Conservation (phyloP, 768 basidiomycete species). For the Tulasnella sp. region DNA sequence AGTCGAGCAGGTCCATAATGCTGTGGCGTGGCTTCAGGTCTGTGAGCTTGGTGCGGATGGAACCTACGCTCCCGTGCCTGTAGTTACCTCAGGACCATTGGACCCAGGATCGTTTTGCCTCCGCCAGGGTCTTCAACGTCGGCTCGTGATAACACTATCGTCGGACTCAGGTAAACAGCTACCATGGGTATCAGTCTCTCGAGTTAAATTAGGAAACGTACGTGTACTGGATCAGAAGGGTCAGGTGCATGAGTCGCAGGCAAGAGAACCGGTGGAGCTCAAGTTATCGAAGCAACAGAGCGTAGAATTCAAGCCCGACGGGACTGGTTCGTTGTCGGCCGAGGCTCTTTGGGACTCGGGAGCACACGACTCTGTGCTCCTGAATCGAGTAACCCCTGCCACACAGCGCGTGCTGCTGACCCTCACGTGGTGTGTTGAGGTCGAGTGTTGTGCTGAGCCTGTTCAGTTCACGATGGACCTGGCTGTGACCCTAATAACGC, state of each 20-base stretch:
- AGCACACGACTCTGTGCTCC: conserved; percentile 69
- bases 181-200: conserved; percentile 73
- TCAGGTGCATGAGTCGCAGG: conserved; percentile 64
- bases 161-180: conserved; percentile 86
- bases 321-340: conserved; percentile 58
- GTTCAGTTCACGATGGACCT: conserved; percentile 85
- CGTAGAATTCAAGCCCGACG: conserved; percentile 73
- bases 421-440: conserved; percentile 63
- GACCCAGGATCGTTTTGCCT: conserved; percentile 82
- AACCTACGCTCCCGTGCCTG: conserved; percentile 71
- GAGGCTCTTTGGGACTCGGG: conserved; percentile 90
- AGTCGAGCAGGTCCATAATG: conserved; percentile 76
- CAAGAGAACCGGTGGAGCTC: conserved; percentile 59
- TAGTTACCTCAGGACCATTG: conserved; percentile 58
- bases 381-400: conserved; percentile 74
- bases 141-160: conserved; percentile 60
- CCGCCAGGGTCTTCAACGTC: conserved; percentile 88
- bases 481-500: conserved; percentile 68
- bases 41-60: conserved; percentile 81
- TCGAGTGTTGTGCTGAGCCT: conserved; percentile 77
- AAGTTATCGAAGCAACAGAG: conserved; percentile 62
- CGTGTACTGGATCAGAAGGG: conserved; percentile 79
- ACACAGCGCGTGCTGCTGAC: conserved; percentile 74
- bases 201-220: conserved; percentile 70
- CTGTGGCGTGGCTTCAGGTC: conserved; percentile 79